Conservation (phyloP, 768 basidiomycete species). For the Panaeolus papilionaceus region DNA sequence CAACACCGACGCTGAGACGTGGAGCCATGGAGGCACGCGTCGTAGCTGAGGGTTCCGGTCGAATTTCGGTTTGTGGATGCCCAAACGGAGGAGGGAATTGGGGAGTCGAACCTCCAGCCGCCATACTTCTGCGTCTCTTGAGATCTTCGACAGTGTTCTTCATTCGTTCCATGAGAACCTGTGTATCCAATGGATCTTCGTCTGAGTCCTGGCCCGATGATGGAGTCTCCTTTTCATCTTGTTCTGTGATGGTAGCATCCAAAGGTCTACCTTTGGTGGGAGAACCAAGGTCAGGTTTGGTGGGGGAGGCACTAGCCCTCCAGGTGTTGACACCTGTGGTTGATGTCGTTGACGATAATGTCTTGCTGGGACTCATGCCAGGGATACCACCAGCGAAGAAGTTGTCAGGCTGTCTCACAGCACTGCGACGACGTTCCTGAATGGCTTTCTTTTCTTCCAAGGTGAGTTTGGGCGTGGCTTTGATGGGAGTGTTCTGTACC, state of each 20-base stretch:
- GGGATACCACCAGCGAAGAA: constrained; percentile 62
- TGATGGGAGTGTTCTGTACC: constrained; percentile 11
- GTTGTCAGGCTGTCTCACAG: constrained; percentile 49
- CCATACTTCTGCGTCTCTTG: constrained; percentile 50
- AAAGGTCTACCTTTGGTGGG: constrained; percentile 29
- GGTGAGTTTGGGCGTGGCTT: constrained; percentile 29
- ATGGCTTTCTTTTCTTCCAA: constrained; percentile 64
- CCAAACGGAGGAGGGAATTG: constrained; percentile 11
- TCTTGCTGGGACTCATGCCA: constrained; percentile 48
- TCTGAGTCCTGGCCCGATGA: constrained; percentile 32
- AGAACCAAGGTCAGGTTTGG: constrained; percentile 23
- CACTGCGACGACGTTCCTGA: constrained; percentile 66
- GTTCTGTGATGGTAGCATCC: constrained; percentile 25
- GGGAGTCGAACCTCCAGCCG: constrained; percentile 27
- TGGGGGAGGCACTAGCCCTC: constrained; percentile 23
- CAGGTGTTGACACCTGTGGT: neutral
- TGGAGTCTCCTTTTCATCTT: constrained; percentile 13
- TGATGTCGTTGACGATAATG: neutral
- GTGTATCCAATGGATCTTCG: constrained; percentile 45
- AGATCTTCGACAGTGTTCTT: constrained; percentile 54
- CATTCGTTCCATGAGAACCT: constrained; percentile 53
- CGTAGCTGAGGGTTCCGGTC: too few relatives aligned
- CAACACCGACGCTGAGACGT: constrained; percentile 4
- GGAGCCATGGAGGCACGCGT: neutral
- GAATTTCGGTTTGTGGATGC: constrained; percentile 14